Evolutionary conservation across 2,329 filamentous ascomycete genomes (phyloP), one percentile per base, ranked within the genome.

Genomic region (Alternaria metachromatica): DNA sequence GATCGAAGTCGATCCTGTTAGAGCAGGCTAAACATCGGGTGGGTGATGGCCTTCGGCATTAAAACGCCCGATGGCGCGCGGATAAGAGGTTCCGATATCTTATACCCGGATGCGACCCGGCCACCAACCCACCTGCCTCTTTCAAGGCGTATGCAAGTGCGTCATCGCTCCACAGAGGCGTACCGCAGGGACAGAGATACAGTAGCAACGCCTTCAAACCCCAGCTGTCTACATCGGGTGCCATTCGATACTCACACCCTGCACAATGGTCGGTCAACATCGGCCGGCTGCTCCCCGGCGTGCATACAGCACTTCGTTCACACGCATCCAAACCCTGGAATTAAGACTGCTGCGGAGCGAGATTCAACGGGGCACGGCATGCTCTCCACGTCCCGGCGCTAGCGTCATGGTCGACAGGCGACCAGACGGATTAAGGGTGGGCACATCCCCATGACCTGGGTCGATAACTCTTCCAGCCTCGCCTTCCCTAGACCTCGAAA

Each of bases 391-490:
- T 60, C 30, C 46, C 55, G 23, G 63, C 46, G 44, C 37, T 65
- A 65, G 60, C 60, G 49, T 33, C 33, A 44, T 53, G 25, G 37
- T 60, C 23, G 41, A 62, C 43, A 58, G 58, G 62, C 55, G 41
- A 28, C 54, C 20, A 33, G 46, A 46, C 48, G 21, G 37, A 33
- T 51, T 46, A 59, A 62, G 37, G 25, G 51, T 58, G 21, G 33
- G 33, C 46, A 13, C 33, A 20, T 26, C 50, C 63, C 44, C 59
- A 50, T 56, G 53, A 61, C 48, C 21, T 18, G 26, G 11, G 37
- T 44, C 25, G 30, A 51, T 26, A 21, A 54, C 21, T 9, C 44
- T 61, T 33, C 18, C 13, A 56, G 43, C 44, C 33, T 48, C 21
- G 30, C 20, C 51, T 55, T 26, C 23, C 20, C 26, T 33, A 53